Conservation (phyloP, 495 filamentous ascomycete species). For the Penicillium paxilli region DNA sequence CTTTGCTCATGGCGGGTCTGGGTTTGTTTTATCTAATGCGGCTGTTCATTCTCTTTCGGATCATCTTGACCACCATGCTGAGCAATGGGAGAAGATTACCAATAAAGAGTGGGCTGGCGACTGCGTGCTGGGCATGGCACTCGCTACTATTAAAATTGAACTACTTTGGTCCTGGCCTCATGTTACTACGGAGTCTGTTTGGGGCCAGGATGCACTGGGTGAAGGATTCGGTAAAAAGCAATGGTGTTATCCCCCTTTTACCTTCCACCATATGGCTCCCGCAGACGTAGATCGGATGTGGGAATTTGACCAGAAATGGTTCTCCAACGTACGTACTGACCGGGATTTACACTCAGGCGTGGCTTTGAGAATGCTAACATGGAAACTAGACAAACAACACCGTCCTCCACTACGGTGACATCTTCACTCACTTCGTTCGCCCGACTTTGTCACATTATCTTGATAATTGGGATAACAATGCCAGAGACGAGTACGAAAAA, state of each 20-base stretch:
- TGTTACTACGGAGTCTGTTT: slow-evolving; percentile 29
- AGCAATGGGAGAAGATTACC: slow-evolving; percentile 32
- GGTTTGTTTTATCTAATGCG: slow-evolving; percentile 52
- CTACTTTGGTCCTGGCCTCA: slow-evolving; percentile 40
- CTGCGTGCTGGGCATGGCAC: slow-evolving; percentile 46
- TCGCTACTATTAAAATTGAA: slow-evolving; percentile 32
- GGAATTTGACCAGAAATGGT: slow-evolving; percentile 44
- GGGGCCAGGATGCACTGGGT: slow-evolving; percentile 42
- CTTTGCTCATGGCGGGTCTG: slow-evolving; percentile 70
- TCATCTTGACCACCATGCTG: slow-evolving; percentile 10
- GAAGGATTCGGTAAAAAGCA: slow-evolving; percentile 32
- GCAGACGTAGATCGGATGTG: slow-evolving; percentile 38
- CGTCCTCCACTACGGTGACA: slow-evolving; percentile 20
- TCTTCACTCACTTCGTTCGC: slow-evolving; percentile 25
- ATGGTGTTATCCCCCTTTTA: slow-evolving; percentile 52
- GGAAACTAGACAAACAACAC: slow-evolving; percentile 12
- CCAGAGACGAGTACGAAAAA: slow-evolving; percentile 6
- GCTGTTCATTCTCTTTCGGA: slow-evolving; percentile 31
- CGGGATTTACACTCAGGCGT: no score
- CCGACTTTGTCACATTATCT: slow-evolving; percentile 15
- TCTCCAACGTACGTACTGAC: slow-evolving; percentile 16
- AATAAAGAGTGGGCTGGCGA: slow-evolving; percentile 40
- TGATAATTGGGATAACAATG: slow-evolving; percentile 33
- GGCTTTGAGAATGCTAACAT: not conserved
- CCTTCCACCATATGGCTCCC: slow-evolving; percentile 49